Conservation (phyloP, 345 rosid genomes). For the Euphorbia lathyris region DNA sequence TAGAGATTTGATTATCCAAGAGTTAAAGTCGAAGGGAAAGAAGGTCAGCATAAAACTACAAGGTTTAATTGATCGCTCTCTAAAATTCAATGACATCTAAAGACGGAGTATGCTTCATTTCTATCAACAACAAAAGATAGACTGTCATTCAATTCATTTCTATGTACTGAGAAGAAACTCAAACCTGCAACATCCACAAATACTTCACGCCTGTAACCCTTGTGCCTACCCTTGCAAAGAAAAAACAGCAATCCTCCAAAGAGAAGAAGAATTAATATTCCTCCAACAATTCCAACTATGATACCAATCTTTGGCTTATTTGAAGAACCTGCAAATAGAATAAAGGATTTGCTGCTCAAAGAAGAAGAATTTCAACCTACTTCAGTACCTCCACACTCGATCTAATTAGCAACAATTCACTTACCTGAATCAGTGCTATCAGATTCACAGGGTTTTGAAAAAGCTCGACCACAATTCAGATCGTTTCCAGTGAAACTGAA, state of each 20-base stretch:
- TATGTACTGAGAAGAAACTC: constrained; percentile 15
- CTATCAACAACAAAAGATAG: background rate
- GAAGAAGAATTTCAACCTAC: background rate
- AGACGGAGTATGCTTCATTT: background rate
- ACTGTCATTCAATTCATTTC: background rate
- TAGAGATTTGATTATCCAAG: background rate
- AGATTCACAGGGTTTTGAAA: constrained; percentile 53
- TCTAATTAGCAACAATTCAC: constrained; percentile 11
- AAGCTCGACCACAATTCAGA: constrained; percentile 56
- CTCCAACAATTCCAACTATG: constrained; percentile 69
- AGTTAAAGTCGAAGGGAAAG: background rate
- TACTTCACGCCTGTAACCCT: constrained; percentile 66
- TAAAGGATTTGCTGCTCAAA: constrained; percentile 5
- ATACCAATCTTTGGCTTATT: constrained; percentile 60
- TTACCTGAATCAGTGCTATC: constrained; percentile 53
- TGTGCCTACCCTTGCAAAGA: constrained; percentile 56
- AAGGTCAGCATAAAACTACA: background rate
- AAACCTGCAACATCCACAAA: constrained; percentile 95
- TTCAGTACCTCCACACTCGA: background rate
- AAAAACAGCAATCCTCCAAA: constrained; percentile 50
- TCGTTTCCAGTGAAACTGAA: constrained; percentile 75
- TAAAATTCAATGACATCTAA: background rate
- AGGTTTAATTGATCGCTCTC: background rate
- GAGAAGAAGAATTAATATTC: constrained; percentile 46
- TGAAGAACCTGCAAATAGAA: constrained; percentile 48